A percentile compares a stretch with the other conserved stretches of the same genome.
These are phyloP conservation scores for Neurospora africana DNA, from an alignment of 495 filamentous ascomycete species.

Conservation along the genomic window DNA sequence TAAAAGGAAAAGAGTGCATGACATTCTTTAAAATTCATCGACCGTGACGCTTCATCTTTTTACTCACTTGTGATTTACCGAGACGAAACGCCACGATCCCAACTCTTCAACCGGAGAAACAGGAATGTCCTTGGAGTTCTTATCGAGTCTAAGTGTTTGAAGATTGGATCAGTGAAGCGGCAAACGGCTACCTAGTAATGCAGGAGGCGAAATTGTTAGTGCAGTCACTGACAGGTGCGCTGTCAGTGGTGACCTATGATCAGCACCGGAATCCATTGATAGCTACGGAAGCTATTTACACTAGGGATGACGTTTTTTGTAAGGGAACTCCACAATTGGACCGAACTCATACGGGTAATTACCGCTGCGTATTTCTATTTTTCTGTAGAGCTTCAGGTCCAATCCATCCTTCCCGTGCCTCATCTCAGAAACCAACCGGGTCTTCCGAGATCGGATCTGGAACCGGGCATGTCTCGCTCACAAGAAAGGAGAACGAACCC, in stretches of 20 bases:
- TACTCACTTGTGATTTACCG: background rate
- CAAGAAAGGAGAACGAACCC: background rate
- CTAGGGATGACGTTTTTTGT: background rate
- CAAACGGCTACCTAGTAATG: background rate
- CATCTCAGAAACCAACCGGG: background rate
- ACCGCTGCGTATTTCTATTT: background rate
- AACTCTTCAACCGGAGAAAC: background rate
- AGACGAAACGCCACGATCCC: background rate
- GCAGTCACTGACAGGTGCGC: background rate
- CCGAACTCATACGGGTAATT: background rate
- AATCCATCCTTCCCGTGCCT: background rate
- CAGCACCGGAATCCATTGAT: background rate
- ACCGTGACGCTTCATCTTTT: background rate
- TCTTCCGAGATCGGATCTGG: background rate
- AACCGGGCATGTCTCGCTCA: background rate
- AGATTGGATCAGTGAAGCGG: background rate
- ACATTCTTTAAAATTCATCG: background rate
- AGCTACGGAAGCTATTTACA: background rate
- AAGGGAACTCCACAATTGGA: background rate
- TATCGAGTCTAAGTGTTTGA: background rate
- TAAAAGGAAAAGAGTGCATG: background rate
- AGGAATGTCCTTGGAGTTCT: background rate
- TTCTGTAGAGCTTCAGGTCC: background rate
- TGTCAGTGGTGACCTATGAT: background rate
- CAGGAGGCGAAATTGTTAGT: background rate